Conservation (phyloP, 2,329 filamentous ascomycete genomes). For the Aspergillus fijiensis region DNA sequence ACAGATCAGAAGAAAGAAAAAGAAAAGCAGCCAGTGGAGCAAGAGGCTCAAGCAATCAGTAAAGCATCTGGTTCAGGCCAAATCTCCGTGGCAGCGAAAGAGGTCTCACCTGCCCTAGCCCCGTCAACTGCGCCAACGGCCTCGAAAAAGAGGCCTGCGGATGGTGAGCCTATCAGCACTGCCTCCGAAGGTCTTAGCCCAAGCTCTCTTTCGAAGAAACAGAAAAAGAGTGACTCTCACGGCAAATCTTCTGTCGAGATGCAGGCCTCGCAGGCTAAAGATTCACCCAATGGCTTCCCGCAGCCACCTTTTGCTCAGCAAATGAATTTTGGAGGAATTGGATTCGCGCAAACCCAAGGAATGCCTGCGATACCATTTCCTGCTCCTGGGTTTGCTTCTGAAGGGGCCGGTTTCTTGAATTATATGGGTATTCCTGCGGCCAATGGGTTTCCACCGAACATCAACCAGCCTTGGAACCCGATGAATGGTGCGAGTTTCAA, state of each 20-base stretch:
- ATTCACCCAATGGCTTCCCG: constrained; percentile 18
- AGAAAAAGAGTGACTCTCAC: constrained; percentile 43
- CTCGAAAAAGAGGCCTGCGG: constrained; percentile 79
- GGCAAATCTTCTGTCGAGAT: constrained; percentile 7
- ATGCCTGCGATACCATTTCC: constrained; percentile 37
- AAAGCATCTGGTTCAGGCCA: constrained; percentile 19
- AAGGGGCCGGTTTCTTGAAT: constrained; percentile 38
- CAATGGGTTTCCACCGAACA: constrained; percentile 33
- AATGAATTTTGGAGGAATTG: constrained; percentile 36
- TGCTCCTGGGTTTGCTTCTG: constrained; percentile 33
- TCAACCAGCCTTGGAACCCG: constrained; percentile 42
- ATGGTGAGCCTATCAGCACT: constrained; percentile 61
- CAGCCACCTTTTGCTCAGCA: constrained; percentile 33
- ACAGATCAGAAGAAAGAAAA: constrained; percentile 46
- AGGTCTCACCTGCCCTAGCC: constrained; percentile 31
- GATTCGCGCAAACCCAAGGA: constrained; percentile 32
- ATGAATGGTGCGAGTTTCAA: constrained; percentile 48
- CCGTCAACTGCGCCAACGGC: constrained; percentile 34
- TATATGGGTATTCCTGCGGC: constrained; percentile 39
- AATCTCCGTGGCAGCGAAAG: constrained; percentile 13
- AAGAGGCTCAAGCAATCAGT: constrained; percentile 25
- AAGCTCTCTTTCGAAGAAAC: constrained; percentile 42
- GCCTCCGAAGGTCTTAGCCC: constrained; percentile 46
- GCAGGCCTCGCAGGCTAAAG: constrained; percentile 16
- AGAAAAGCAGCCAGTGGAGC: constrained; percentile 33